phyloP scores from a whole-genome alignment of 768 basidiomycete genomes.

The Amanita phalloides region DNA sequence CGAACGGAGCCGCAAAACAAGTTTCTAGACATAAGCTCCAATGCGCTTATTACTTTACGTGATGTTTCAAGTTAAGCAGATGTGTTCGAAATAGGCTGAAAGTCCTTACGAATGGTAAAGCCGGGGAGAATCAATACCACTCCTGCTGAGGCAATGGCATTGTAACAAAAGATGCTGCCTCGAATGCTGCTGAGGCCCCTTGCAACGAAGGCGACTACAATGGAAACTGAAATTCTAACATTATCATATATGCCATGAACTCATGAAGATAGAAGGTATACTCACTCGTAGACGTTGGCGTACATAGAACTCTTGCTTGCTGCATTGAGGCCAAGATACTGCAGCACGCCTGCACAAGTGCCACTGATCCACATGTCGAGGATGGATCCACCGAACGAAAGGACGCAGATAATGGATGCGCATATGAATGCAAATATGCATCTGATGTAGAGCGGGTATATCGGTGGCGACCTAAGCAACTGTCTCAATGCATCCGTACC shows the following conservation, averaged over 20 bases:
- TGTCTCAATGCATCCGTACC: conserved; percentile 60
- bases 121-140: conserved; percentile 89
- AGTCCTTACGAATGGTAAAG: conserved; percentile 64
- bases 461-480: conserved; percentile 51
- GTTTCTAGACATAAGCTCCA: conserved; percentile 75
- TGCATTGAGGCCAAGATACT: conserved; percentile 72
- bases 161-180: conserved; percentile 76
- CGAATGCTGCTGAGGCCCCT: conserved; percentile 69
- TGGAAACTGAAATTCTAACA: conserved; percentile 70
- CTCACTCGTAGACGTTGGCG: conserved; percentile 94
- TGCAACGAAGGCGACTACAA: conserved; percentile 76
- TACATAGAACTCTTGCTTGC: conserved; percentile 84
- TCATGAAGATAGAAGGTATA: conserved; percentile 7
- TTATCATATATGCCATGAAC: not conserved
- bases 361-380: conserved; percentile 82
- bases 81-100: not conserved
- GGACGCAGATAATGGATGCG: conserved; percentile 71
- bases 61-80: not conserved
- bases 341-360: conserved; percentile 53
- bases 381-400: conserved; percentile 73
- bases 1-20: conserved; percentile 74
- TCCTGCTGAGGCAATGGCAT: conserved; percentile 80
- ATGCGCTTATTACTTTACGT: conserved; percentile 55
- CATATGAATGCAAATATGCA: conserved; percentile 70
- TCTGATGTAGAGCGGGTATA: conserved; percentile 57